Evolutionary conservation across 441 rosid species (phyloP).

Genomic region (Arabidopsis hybrid): DNA sequence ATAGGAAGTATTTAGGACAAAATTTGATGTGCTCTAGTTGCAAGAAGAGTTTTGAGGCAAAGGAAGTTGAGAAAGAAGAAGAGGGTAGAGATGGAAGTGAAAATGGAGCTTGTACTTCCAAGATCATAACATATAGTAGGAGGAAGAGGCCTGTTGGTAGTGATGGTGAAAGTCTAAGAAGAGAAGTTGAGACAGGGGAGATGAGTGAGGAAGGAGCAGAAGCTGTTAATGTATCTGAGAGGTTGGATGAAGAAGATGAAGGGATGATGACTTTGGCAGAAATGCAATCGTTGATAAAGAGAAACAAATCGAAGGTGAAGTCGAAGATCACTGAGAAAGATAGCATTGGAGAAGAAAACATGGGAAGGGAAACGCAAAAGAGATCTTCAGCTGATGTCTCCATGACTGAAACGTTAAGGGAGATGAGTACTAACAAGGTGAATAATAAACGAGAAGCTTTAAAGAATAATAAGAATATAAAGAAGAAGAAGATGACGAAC

Average conservation of each 20-base stretch:
- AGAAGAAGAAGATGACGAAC: slow-evolving; percentile 39
- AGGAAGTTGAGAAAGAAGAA: slow-evolving; percentile 58
- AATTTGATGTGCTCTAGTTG: slow-evolving; percentile 80
- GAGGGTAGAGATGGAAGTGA: slow-evolving; percentile 35
- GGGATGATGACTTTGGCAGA: slow-evolving; percentile 81
- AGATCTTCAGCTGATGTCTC: slow-evolving; percentile 28
- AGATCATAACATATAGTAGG: slow-evolving; percentile 39
- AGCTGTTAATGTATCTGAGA: slow-evolving; percentile 47
- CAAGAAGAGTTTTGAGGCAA: slow-evolving; percentile 71
- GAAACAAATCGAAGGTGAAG: slow-evolving; percentile 51
- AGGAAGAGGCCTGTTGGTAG: slow-evolving; percentile 39
- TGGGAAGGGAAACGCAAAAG: slow-evolving; percentile 39
- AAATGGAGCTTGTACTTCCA: slow-evolving; percentile 25
- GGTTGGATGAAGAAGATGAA: slow-evolving; percentile 57
- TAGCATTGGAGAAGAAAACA: slow-evolving; percentile 42
- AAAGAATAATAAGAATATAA: slow-evolving; percentile 33
- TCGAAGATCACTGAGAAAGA: slow-evolving; percentile 37
- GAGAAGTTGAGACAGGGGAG: slow-evolving; percentile 36
- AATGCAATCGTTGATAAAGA: slow-evolving; percentile 63
- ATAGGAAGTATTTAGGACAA: slow-evolving; percentile 72
- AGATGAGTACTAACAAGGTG: slow-evolving; percentile 26
- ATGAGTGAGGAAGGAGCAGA: slow-evolving; percentile 52
- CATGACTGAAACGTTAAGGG: slow-evolving; percentile 42
- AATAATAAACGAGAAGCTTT: slow-evolving; percentile 25
- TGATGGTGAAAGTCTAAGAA: slow-evolving; percentile 37